Base-by-base conservation (phyloP, 2,329 filamentous ascomycete species). In the Fusarium stilboides region DNA sequence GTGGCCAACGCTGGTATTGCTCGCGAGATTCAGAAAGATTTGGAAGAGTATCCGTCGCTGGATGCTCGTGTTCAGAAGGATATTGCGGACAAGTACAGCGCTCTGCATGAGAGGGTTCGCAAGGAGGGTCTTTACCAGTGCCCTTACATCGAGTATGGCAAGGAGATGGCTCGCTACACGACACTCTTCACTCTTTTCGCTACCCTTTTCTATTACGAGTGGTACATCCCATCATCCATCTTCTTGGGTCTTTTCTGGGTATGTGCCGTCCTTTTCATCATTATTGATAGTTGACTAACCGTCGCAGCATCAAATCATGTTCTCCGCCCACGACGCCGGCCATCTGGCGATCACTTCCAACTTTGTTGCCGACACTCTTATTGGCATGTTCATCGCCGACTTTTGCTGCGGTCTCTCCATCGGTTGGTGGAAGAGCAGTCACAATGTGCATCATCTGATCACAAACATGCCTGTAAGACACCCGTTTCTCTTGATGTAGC, bases 351-450 rank as follows among this genome's bases (percentile, higher is more conserved):
- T 91, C 63, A 89, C 89, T 0, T 81, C 85, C 62, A 86, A 86
- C 74, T 90, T 89, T 67, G 78, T 83, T 4, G 69, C 81, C 19
- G 89, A 91, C 74, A 88, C 86, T 0, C 73, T 89, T 6, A 88
- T 91, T 56, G 89, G 84, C 47, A 84, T 89, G 62, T 88, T 90
- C 70, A 82, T 91, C 36, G 89, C 87, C 45, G 88, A 91, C 73
- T 89, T 90, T 71, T 88, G 87, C 80, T 89, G 88, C 66, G 89
- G 89, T 36, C 81, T 91, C 19, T 89, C 87, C 5, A 88, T 91
- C 55, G 88, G 89, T 19, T 91, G 89, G 89, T 91, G 89, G 89
- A 91, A 91, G 80, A 86, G 86, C 72, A 89, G 86, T 53, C 89
- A 91, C 80, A 91, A 91, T 57, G 87, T 91, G 5, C 89, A 91